Evolutionary conservation across 2,329 filamentous ascomycete genomes (phyloP).

Genomic region (Fusarium mundagurra): DNA sequence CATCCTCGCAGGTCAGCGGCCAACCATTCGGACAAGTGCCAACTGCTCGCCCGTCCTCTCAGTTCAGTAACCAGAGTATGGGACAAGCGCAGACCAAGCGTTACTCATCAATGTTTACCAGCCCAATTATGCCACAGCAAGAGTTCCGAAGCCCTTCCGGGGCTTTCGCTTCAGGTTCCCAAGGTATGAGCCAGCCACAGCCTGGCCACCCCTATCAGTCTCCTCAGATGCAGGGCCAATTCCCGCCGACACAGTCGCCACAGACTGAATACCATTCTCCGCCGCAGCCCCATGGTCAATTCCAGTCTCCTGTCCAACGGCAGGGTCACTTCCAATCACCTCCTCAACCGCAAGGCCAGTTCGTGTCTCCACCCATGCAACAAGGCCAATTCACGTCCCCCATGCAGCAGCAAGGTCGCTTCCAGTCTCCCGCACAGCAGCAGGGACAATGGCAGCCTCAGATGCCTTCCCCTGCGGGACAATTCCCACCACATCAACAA

Average conservation of each 20-base stretch:
- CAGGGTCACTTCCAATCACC: constrained; percentile 11
- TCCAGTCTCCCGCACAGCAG: constrained; percentile 3
- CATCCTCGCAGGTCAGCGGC: constrained; percentile 18
- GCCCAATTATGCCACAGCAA: constrained; percentile 29
- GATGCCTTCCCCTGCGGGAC: constrained; percentile 38
- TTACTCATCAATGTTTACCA: constrained; percentile 31
- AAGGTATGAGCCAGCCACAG: constrained; percentile 17
- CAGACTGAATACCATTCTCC: not conserved
- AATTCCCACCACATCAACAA: constrained; percentile 52
- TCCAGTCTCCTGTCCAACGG: not conserved
- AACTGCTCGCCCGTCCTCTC: constrained; percentile 21
- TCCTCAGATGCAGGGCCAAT: constrained; percentile 6
- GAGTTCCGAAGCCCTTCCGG: constrained; percentile 16
- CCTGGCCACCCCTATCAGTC: constrained; percentile 14
- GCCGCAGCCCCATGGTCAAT: constrained; percentile 1
- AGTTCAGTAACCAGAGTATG: constrained; percentile 22
- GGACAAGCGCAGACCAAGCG: constrained; percentile 26
- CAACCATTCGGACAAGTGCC: constrained; percentile 26
- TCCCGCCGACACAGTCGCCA: not conserved
- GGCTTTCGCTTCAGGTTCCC: not conserved
- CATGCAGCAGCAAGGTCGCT: constrained; percentile 3
- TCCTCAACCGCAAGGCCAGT: constrained; percentile 2
- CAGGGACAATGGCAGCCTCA: constrained; percentile 30
- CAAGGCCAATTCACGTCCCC: constrained; percentile 8
- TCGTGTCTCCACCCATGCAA: not conserved